Base-by-base conservation (phyloP, 352 stramenopile species). In the Phytopythium vexans region DNA sequence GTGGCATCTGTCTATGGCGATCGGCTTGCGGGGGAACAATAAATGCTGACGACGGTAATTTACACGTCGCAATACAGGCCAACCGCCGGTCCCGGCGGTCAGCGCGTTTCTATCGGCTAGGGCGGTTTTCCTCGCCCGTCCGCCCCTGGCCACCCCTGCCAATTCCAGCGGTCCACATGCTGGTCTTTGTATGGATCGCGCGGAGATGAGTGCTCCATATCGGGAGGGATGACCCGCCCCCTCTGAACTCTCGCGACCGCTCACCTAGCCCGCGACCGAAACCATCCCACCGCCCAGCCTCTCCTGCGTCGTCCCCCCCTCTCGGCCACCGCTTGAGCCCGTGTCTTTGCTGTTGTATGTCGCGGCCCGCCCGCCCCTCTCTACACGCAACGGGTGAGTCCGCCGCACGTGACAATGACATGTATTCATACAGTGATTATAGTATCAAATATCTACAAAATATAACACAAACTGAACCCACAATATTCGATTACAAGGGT, bases 121-220 rank as follows among this genome's bases (percentile, higher is more conserved):
- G 58, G 49, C 21, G 43, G 60, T 63, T 69, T 70, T 69, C 56
- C 64, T 49, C 49, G 41, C 64, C 64, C 40, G n/a, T 27, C 21
- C 21, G 21, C 21, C 21, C 21, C 21, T 27, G 21, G 21, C 0
- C 6, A 9, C 45, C 49, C 50, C 43, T 36, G 16, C 31, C 21
- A 6, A 46, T 44, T 45, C 37, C 49, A 54, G 38, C 49, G 46
- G 41, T 56, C 9, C 41, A 69, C 56, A 0, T 15, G 41, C 62
- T 42, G n/a, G 0, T 0, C 2, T 38, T 42, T 56, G 46, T 72
- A 72, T 56, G 12, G 0, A 3, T 2, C 50, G 11, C 46, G 31
- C 4, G 42, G 34, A 41, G 36, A 41, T 38, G 27, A 54, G 44
- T 38, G 42, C 16, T 7, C 39, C 6, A 15, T 16, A 14, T 2